phyloP scores from a whole-genome alignment of 2,329 filamentous ascomycete genomes.

The Eutypa lata region DNA sequence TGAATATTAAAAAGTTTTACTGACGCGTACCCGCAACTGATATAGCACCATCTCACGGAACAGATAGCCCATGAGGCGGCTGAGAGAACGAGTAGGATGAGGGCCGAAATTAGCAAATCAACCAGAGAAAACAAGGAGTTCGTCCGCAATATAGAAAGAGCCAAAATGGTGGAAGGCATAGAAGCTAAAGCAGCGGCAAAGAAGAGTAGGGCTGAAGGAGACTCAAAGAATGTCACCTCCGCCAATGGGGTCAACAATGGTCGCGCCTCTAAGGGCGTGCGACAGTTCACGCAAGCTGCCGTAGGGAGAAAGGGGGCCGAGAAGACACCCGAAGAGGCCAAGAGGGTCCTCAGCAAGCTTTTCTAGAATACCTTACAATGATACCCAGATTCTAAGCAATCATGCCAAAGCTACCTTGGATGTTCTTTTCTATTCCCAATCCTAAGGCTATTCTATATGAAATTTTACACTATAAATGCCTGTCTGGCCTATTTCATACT shows the following conservation, averaged over 20 bases:
- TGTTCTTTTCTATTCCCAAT: neutral
- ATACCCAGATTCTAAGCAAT: slow-evolving; percentile 16
- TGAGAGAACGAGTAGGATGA: slow-evolving; percentile 70
- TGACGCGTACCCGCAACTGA: slow-evolving; percentile 1
- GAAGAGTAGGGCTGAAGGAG: slow-evolving; percentile 27
- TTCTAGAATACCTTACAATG: slow-evolving; percentile 24
- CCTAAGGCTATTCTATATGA: too few relatives aligned
- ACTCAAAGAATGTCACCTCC: slow-evolving; percentile 3
- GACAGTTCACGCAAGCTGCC: slow-evolving; percentile 27
- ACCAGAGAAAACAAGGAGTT: slow-evolving; percentile 80
- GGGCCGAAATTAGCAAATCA: slow-evolving; percentile 73
- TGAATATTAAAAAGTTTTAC: slow-evolving; percentile 1
- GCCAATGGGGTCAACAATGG: neutral
- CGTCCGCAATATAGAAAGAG: slow-evolving; percentile 72
- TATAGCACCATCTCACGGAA: slow-evolving; percentile 57
- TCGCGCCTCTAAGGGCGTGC: slow-evolving; percentile 11
- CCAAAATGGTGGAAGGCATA: slow-evolving; percentile 76
- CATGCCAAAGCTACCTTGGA: too few relatives aligned
- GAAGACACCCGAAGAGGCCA: slow-evolving; percentile 25
- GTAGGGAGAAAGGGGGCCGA: slow-evolving; percentile 23
- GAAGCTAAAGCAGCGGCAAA: slow-evolving; percentile 55
- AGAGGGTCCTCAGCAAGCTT: slow-evolving; percentile 27
- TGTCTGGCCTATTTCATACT: too few relatives aligned
- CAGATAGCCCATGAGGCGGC: slow-evolving; percentile 81
- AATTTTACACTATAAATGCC: too few relatives aligned